Evolutionary conservation across 306 rosid genomes (phyloP).

Genomic region (Nissolia schottii): DNA sequence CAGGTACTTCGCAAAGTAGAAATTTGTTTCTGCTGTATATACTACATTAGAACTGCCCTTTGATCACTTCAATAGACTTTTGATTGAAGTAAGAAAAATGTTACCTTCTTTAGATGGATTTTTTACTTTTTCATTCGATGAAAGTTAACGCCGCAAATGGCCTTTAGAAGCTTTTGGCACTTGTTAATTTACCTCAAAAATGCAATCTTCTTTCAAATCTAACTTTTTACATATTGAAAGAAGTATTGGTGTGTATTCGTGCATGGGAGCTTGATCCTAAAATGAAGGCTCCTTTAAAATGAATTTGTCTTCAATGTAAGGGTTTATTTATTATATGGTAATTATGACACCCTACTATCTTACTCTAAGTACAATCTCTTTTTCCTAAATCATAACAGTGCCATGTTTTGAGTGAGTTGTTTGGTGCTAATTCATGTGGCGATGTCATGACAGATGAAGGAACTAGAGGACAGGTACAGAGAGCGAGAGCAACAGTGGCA

Average conservation of each 20-base stretch:
- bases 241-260: background rate
- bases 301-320: no score
- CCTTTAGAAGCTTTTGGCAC: background rate
- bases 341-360: no score
- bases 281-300: no score
- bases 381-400: no score
- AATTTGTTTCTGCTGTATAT: background rate
- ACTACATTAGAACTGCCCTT: background rate
- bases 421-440: background rate
- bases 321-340: no score
- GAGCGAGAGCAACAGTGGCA: constrained; percentile 52
- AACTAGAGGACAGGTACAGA: constrained; percentile 58
- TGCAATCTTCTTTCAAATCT: background rate
- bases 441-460: constrained; percentile 56
- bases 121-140: no score
- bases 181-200: background rate
- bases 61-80: background rate
- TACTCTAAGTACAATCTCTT: no score
- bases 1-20: constrained; percentile 39
- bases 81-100: no score
- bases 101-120: no score
- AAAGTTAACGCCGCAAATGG: no score
- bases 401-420: background rate
- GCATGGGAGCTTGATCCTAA: background rate
- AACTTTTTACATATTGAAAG: background rate